These are phyloP conservation scores for Kwoniella sp. DNA, from an alignment of 768 basidiomycete species.

Conservation along the genomic window DNA sequence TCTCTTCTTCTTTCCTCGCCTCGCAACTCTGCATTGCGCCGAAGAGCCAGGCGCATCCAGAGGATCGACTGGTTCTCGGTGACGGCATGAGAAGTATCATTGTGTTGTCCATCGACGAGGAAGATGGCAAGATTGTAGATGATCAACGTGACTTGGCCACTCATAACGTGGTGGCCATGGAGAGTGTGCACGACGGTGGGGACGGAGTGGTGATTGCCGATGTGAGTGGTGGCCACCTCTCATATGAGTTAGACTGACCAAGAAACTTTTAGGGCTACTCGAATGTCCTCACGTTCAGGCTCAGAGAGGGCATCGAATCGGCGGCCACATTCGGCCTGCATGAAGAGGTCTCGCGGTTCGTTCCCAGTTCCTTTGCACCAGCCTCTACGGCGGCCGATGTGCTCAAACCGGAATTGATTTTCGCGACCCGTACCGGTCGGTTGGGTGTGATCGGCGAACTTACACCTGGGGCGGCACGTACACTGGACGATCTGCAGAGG, in stretches of 20 bases:
- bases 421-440: slow-evolving; percentile 40
- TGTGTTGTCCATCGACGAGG: slow-evolving; percentile 34
- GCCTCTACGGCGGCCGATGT: slow-evolving; percentile 25
- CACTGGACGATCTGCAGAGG: slow-evolving; percentile 43
- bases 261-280: slow-evolving; percentile 27
- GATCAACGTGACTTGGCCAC: slow-evolving; percentile 46
- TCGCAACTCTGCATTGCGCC: slow-evolving; percentile 33
- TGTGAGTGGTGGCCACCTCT: slow-evolving; percentile 27
- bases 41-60: slow-evolving; percentile 7
- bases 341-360: slow-evolving; percentile 42
- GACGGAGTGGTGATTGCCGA: slow-evolving; percentile 43
- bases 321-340: slow-evolving; percentile 46
- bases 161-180: slow-evolving; percentile 41
- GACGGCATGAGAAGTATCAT: slow-evolving; percentile 48
- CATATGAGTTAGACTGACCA: not conserved
- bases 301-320: slow-evolving; percentile 39
- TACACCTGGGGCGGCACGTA: slow-evolving; percentile 22
- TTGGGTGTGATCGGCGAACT: slow-evolving; percentile 47
- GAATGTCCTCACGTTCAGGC: slow-evolving; percentile 45
- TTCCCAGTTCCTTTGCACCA: slow-evolving; percentile 36
- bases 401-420: slow-evolving; percentile 39
- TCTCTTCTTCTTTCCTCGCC: slow-evolving; percentile 42
- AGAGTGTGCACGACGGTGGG: slow-evolving; percentile 35
- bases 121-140: slow-evolving; percentile 25
- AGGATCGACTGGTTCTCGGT: slow-evolving; percentile 41